Base-by-base conservation (phyloP, 2,329 filamentous ascomycete genomes). In the Trichoderma sp. region DNA sequence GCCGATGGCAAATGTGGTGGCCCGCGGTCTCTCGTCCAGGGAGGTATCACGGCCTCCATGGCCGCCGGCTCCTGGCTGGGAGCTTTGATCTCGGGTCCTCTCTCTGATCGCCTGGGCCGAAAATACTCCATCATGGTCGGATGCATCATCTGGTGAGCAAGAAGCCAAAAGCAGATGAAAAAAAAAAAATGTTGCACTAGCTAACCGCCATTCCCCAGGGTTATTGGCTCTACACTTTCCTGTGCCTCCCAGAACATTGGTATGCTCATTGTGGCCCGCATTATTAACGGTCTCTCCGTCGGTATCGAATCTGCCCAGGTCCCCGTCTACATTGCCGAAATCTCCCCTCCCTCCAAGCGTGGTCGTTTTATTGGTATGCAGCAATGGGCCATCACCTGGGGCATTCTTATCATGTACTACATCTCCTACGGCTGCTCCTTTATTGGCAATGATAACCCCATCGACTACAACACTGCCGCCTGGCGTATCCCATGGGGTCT, bases 371-470 rank as follows among this genome's bases (percentile, higher is more conserved):
- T 93, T 32, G 88, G 89, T 66, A 84, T 87, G 64, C 90, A 93
- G 77, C 90, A 93, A 76, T 90, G 89, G 82, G 89, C 90, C 58
- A 92, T 93, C 70, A 91, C 90, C 66, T 91, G 77, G 77, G 78
- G 78, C 68, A 90, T 90, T 71, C 75, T 90, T 71, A 88, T 89
- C 79, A 90, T 90, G 87, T 91, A 90, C 80, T 89, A 88, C 75
- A 86, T 91, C 76, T 84, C 85, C 25, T 86, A 89, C 73, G 90
- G 88, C 25, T 87, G 86, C 76, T 87, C 85, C 66, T 88, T 84
- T 74, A 86, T 92, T 70, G 74, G 81, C 0, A 69, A 80, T 4
- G 69, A 77, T 8, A 69, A 72, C 63, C 71, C 74, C 0, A 32
- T 68, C 29, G 67, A 64, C 53, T 77, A 76, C 71, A 86, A 86